Conservation (phyloP, 108 stramenopile genomes). For the Nannochloropsis oceanica region DNA sequence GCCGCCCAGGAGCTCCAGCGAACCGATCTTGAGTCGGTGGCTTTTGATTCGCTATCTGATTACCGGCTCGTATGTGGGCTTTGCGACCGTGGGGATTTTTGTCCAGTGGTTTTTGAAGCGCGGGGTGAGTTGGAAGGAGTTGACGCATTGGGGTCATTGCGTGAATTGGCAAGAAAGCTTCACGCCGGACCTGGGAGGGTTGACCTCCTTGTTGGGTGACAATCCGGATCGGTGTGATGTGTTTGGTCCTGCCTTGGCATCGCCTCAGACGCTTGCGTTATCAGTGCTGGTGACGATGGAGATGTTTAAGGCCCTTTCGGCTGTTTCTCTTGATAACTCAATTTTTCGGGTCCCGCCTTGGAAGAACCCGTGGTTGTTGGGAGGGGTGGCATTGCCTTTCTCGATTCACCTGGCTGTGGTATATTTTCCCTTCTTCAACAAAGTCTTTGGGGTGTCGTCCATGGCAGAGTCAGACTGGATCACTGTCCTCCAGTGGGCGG, state of each 20-base stretch:
- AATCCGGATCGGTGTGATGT: constrained; percentile 55
- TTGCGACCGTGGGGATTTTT: constrained; percentile 83
- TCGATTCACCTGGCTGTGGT: constrained; percentile 69
- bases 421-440: constrained; percentile 56
- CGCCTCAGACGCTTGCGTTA: constrained; percentile 63
- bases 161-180: constrained; percentile 24
- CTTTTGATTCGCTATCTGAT: constrained; percentile 76
- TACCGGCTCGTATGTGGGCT: constrained; percentile 85
- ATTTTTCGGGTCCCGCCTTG: constrained; percentile 70
- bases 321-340: constrained; percentile 46
- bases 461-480: constrained; percentile 49
- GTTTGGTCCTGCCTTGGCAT: constrained; percentile 20
- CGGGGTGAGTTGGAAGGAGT: constrained; percentile 34
- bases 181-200: constrained; percentile 2
- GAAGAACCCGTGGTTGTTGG: constrained; percentile 64
- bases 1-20: constrained; percentile 68
- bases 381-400: constrained; percentile 73
- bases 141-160: constrained; percentile 41
- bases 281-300: constrained; percentile 90
- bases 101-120: constrained; percentile 62
- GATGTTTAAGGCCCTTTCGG: constrained; percentile 68
- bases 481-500: constrained; percentile 58
- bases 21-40: constrained; percentile 89
- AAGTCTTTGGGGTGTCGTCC: constrained; percentile 43
- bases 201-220: constrained; percentile 35